Evolutionary conservation across 2,329 filamentous ascomycete species (phyloP).

Genomic region (Elsinoe batatas): DNA sequence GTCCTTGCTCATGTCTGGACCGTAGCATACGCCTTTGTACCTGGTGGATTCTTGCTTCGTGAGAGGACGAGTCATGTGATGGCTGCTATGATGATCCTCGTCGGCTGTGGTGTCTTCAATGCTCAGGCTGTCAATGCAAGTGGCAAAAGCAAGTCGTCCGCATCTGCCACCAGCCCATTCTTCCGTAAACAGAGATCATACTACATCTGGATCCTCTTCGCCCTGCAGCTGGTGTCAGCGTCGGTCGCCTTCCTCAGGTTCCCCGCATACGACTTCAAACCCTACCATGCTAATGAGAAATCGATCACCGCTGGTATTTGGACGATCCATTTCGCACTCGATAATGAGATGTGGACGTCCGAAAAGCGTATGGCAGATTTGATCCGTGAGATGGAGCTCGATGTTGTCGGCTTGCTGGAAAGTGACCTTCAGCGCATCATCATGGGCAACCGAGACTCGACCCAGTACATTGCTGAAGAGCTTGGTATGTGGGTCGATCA

Average conservation of each 20-base stretch:
- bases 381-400: slow-evolving; percentile 76
- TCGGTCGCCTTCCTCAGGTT: slow-evolving; percentile 81
- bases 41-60: slow-evolving; percentile 80
- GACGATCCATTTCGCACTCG: slow-evolving; percentile 96
- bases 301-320: slow-evolving; percentile 91
- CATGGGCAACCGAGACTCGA: slow-evolving; percentile 97
- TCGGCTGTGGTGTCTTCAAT: slow-evolving; percentile 78
- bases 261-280: slow-evolving; percentile 81
- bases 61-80: slow-evolving; percentile 97
- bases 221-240: slow-evolving; percentile 70
- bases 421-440: slow-evolving; percentile 93
- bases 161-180: slow-evolving; percentile 22
- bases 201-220: slow-evolving; percentile 61
- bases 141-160: slow-evolving; percentile 34
- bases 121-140: slow-evolving; percentile 40
- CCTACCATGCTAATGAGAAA: slow-evolving; percentile 81
- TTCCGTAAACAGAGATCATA: slow-evolving; percentile 49
- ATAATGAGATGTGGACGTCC: slow-evolving; percentile 98
- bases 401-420: slow-evolving; percentile 90
- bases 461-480: slow-evolving; percentile 89
- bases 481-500: slow-evolving; percentile 98
- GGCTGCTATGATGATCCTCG: slow-evolving; percentile 70
- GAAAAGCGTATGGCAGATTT: slow-evolving; percentile 77
- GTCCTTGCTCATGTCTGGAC: slow-evolving; percentile 98
- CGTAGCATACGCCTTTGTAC: slow-evolving; percentile 95